Base-by-base conservation (phyloP, 208 protist species). In the Crithidia fasciculata region DNA sequence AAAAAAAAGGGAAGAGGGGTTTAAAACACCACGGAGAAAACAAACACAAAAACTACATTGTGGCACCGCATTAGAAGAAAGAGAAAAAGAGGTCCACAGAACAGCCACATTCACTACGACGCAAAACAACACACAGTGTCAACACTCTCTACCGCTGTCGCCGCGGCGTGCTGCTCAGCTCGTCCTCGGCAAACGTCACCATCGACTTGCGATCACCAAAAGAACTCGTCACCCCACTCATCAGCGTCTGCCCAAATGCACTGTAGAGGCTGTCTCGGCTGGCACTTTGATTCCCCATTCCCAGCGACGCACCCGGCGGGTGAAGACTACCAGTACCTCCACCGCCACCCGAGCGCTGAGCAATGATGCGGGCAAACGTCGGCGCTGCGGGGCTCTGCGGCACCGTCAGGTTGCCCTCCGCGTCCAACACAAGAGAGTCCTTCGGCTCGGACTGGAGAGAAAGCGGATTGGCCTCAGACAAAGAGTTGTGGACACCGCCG, bases 181-280 rank as follows among this genome's bases (percentile, higher is more conserved):
- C 45, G 8, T 55, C 61, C 15, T 55, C 61, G n/a, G 45, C 61
- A 66, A 66, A 66, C 44, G 61, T 66, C 5, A 66, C 61, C n/a
- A 18, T 41, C 28, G 61, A 54, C 15, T 66, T 53, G 41, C 61
- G 61, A n/a, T 66, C 39, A 13, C 60, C 18, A 54, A 37, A 18
- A 0, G 61, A 66, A 8, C 45, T 18, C 15, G 52, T 15, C 8
- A 36, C 43, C 5, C 18, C 60, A 28, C 28, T 28, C 28, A 28
- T 28, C 13, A 12, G 28, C 44, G 18, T 39, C 3, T 4, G 8
- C 10, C 44, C 44, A 41, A 15, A 37, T 3, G n/a, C 45, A 19
- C 61, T 66, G 45, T 10, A 53, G 7, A 66, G 45, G 28, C 45
- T 55, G 61, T 53, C 45, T 12, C n/a, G 61, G 61, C 61, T 66